These are phyloP conservation scores for Suillus paluster DNA, from an alignment of 768 basidiomycete genomes.

Conservation along the genomic window DNA sequence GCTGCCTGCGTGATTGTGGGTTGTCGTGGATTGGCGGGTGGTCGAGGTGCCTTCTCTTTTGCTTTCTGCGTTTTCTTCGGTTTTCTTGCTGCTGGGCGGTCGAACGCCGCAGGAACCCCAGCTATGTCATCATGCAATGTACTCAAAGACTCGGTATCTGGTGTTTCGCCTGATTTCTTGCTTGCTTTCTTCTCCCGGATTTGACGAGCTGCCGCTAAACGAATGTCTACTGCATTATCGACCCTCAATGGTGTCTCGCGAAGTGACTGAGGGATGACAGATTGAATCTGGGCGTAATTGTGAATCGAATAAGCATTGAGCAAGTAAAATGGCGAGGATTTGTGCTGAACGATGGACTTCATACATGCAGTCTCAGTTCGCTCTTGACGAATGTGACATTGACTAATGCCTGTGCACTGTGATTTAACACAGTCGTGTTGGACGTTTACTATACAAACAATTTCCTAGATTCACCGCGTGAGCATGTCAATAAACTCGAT, in stretches of 20 bases:
- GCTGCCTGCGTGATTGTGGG: background rate
- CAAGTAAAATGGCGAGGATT: background rate
- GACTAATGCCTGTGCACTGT: background rate
- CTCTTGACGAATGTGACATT: background rate
- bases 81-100: background rate
- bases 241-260: background rate
- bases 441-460: too few species aligned
- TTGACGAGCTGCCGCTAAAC: background rate
- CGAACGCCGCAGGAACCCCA: too few species aligned
- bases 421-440: conserved; percentile 6
- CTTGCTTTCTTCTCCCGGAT: background rate
- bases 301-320: too few species aligned
- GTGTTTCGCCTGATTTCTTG: background rate
- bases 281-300: conserved; percentile 8
- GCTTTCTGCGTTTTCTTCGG: background rate
- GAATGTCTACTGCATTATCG: background rate
- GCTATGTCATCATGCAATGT: background rate
- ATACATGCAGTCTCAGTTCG: background rate
- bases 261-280: conserved; percentile 6
- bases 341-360: background rate
- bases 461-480: background rate
- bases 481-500: background rate
- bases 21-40: background rate
- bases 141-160: background rate
- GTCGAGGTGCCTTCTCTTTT: background rate